These are phyloP conservation scores for Vachellia pachyceras DNA, from an alignment of 306 rosid species.

Conservation along the genomic window DNA sequence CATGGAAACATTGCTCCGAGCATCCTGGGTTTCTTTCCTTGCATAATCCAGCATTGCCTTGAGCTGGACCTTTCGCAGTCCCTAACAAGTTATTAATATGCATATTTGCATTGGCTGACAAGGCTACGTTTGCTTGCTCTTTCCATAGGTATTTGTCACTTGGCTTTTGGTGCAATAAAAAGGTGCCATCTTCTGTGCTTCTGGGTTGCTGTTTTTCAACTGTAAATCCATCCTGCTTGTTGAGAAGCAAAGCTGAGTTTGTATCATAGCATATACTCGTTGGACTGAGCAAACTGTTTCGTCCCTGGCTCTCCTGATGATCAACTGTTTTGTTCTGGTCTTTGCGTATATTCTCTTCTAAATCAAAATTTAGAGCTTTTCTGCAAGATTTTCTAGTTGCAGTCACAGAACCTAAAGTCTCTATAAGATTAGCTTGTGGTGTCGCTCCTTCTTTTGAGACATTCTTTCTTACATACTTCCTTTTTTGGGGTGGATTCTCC, in stretches of 20 bases:
- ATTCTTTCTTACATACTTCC: slow-evolving; percentile 49
- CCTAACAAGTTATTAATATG: slow-evolving; percentile 36
- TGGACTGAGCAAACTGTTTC: slow-evolving; percentile 38
- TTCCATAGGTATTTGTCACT: slow-evolving; percentile 33
- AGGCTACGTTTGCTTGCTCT: slow-evolving; percentile 44
- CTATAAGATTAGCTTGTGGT: slow-evolving; percentile 47
- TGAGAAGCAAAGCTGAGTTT: slow-evolving; percentile 42
- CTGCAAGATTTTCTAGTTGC: slow-evolving; percentile 59
- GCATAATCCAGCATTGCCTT: slow-evolving; percentile 42
- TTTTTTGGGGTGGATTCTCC: slow-evolving; percentile 61
- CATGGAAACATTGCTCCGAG: slow-evolving; percentile 46
- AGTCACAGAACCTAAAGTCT: slow-evolving; percentile 34
- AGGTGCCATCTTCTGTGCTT: slow-evolving; percentile 32
- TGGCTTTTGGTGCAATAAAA: slow-evolving; percentile 42
- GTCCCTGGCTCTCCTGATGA: slow-evolving; percentile 52
- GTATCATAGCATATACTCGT: slow-evolving; percentile 34
- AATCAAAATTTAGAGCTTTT: slow-evolving; percentile 68
- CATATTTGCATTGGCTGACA: slow-evolving; percentile 37
- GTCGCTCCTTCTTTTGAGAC: slow-evolving; percentile 51
- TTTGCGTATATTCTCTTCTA: slow-evolving; percentile 49
- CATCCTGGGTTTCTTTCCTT: slow-evolving; percentile 44
- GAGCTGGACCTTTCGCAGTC: slow-evolving; percentile 40
- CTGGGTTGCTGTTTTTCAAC: slow-evolving; percentile 46
- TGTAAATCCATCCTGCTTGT: slow-evolving; percentile 30
- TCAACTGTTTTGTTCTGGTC: slow-evolving; percentile 39